Conservation (phyloP, 768 basidiomycete species). For the Russula olivacea region DNA sequence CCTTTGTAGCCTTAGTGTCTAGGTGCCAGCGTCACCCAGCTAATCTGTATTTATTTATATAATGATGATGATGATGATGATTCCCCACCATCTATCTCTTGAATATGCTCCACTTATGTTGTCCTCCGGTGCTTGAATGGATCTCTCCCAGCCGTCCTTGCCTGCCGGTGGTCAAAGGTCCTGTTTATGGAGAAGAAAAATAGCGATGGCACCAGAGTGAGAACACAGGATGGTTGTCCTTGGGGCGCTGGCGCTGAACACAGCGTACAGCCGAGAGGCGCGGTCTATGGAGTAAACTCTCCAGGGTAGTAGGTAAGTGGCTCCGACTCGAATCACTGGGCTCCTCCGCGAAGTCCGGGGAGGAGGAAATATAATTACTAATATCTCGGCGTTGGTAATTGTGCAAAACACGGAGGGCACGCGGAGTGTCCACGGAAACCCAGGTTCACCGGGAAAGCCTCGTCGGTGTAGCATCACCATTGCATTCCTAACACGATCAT, state of each 20-base stretch:
- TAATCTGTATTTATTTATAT: conserved; percentile 8
- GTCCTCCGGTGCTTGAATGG: neutral
- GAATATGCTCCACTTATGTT: neutral
- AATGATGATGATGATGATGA: neutral
- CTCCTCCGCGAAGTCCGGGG: neutral
- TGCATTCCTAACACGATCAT: neutral
- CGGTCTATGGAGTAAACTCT: neutral
- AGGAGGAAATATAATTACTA: neutral
- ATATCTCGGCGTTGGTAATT: neutral
- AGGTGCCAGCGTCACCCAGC: neutral
- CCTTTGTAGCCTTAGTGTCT: conserved; percentile 16
- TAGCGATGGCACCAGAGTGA: neutral
- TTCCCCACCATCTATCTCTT: neutral
- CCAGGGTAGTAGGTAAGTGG: neutral
- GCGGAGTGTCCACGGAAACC: conserved; percentile 5
- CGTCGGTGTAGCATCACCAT: no score
- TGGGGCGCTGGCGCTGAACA: neutral
- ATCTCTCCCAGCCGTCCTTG: neutral
- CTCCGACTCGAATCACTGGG: neutral
- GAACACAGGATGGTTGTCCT: neutral
- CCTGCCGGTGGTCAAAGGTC: neutral
- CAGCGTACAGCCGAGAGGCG: neutral
- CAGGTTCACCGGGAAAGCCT: no score
- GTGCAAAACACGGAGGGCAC: neutral
- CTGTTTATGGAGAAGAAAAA: neutral